These are phyloP conservation scores for Adansonia gregorii DNA, from an alignment of 441 rosid species.

Conservation along the genomic window DNA sequence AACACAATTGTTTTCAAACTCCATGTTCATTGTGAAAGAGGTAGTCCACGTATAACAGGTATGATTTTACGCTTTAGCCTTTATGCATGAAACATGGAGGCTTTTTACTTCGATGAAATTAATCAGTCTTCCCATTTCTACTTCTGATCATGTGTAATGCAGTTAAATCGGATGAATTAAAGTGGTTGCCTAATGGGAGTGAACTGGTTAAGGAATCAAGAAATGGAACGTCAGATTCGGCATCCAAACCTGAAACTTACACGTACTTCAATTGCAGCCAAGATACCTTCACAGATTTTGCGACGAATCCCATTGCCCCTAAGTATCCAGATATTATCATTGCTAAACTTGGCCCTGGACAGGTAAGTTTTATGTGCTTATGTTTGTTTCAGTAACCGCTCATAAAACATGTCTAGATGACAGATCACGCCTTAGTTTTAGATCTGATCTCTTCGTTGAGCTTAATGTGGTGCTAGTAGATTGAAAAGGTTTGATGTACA, in stretches of 20 bases:
- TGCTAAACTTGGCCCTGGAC: constrained; percentile 88
- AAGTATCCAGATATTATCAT: constrained; percentile 58
- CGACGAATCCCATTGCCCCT: constrained; percentile 55
- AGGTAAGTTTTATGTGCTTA: constrained; percentile 46
- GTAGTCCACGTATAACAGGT: constrained; percentile 69
- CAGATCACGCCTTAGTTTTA: constrained; percentile 8
- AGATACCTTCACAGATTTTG: constrained; percentile 61
- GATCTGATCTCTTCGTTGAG: neutral
- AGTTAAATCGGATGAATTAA: constrained; percentile 73
- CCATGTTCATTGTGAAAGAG: constrained; percentile 59
- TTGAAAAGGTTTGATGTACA: neutral
- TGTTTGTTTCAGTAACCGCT: neutral
- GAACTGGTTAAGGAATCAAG: constrained; percentile 67
- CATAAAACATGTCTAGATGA: neutral
- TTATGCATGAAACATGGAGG: neutral
- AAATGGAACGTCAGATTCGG: constrained; percentile 37
- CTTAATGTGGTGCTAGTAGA: neutral
- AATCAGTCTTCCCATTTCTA: constrained; percentile 19
- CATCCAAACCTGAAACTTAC: constrained; percentile 66
- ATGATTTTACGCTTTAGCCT: constrained; percentile 18
- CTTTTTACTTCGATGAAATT: constrained; percentile 18
- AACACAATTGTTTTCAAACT: constrained; percentile 95
- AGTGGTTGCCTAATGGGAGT: constrained; percentile 90
- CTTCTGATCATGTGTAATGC: constrained; percentile 30
- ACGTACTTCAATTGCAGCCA: constrained; percentile 80